A percentile compares a stretch with the other conserved stretches of the same genome.
These are phyloP conservation scores for Lactarius quietus DNA, from an alignment of 768 basidiomycete genomes.

Conservation along the genomic window DNA sequence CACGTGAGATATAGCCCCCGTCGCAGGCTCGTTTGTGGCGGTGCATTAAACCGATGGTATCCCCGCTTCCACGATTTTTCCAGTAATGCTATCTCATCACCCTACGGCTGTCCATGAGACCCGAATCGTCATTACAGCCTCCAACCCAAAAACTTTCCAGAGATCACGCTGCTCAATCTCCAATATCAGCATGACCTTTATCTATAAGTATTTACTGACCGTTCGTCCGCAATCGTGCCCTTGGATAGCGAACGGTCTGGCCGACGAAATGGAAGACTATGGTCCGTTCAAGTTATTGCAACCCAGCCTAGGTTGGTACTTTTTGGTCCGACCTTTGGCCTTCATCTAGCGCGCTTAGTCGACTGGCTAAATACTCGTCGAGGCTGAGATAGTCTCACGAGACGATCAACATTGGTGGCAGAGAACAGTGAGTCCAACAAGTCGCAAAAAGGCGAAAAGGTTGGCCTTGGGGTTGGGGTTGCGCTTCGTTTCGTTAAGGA, in stretches of 20 bases:
- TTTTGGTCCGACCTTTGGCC: constrained; percentile 45
- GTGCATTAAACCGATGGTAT: background rate
- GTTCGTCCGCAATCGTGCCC: background rate
- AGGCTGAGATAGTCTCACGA: constrained; percentile 59
- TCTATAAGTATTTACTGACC: constrained; percentile 58
- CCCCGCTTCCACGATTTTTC: constrained; percentile 82
- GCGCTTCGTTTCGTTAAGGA: background rate
- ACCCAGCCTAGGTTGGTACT: background rate
- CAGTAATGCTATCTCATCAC: constrained; percentile 67
- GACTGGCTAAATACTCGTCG: constrained; percentile 72
- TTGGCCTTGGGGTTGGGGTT: constrained; percentile 51
- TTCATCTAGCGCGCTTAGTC: constrained; percentile 84
- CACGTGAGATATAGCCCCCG: constrained; percentile 48
- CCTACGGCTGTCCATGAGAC: constrained; percentile 53
- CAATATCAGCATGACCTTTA: constrained; percentile 67
- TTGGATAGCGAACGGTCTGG: constrained; percentile 71
- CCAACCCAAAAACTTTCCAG: constrained; percentile 34
- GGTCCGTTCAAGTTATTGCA: constrained; percentile 40
- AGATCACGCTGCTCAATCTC: constrained; percentile 49
- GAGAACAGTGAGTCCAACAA: constrained; percentile 59
- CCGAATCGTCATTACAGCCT: background rate
- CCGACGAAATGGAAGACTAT: constrained; percentile 62
- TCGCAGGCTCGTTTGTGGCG: background rate
- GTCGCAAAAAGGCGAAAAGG: constrained; percentile 58
- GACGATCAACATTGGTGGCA: constrained; percentile 52